phyloP scores from a whole-genome alignment of 2,329 filamentous ascomycete genomes.

The Cryphonectria radicalis region DNA sequence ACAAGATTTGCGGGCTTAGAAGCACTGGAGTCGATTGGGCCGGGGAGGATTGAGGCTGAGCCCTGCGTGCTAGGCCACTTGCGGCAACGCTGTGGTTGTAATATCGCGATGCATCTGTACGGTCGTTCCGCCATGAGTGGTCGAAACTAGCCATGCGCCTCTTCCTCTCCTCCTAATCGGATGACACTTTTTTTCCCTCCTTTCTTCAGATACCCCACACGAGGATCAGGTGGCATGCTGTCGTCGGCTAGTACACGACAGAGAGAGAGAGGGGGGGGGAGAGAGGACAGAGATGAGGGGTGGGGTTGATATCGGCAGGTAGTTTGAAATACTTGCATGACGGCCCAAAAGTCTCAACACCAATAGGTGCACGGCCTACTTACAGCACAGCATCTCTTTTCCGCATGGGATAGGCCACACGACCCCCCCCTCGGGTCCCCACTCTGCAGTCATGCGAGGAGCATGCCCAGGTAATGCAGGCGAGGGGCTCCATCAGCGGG shows the following conservation, averaged over 20 bases:
- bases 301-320: too few species aligned
- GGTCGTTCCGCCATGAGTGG: conserved; percentile 4
- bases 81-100: conserved; percentile 12
- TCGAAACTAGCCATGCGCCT: background rate
- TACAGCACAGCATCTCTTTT: background rate
- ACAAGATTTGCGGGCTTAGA: background rate
- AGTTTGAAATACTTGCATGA: background rate
- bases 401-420: conserved; percentile 1
- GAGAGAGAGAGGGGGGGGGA: too few species aligned
- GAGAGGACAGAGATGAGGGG: too few species aligned
- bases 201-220: background rate
- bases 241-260: background rate
- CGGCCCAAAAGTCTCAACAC: background rate
- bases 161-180: too few species aligned
- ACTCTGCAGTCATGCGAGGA: conserved; percentile 13
- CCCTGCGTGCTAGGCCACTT: background rate
- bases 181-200: background rate
- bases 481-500: background rate
- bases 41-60: conserved; percentile 21
- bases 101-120: conserved; percentile 1
- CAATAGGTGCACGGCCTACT: background rate
- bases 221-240: background rate
- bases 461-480: conserved; percentile 6
- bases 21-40: background rate
- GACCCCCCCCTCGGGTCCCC: background rate